These are phyloP conservation scores for Moesziomyces aphidis DNA, from an alignment of 1,284 basidiomycete genomes.

Conservation along the genomic window DNA sequence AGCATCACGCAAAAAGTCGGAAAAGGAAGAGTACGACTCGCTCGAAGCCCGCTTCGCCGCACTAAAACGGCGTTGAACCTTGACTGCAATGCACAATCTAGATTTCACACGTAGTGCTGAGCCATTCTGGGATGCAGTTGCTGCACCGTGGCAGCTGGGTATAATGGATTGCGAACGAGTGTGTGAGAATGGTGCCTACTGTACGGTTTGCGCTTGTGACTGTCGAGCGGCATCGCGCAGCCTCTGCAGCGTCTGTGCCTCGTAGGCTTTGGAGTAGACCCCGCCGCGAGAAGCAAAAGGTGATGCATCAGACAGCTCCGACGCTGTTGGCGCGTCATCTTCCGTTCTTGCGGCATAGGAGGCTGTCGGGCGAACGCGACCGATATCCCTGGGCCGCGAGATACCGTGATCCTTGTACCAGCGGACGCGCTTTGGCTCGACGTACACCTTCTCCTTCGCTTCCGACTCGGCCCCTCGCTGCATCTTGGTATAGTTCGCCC, in stretches of 20 bases:
- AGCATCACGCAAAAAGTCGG: constrained; percentile 22
- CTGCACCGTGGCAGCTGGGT: not conserved
- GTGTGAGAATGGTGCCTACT: not conserved
- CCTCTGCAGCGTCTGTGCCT: constrained; percentile 24
- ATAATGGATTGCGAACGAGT: not conserved
- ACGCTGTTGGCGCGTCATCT: not conserved
- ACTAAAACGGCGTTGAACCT: constrained; percentile 33
- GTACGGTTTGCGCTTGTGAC: constrained; percentile 20
- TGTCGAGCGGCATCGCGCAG: constrained; percentile 21
- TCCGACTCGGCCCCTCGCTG: constrained; percentile 9
- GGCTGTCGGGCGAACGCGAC: constrained; percentile 13
- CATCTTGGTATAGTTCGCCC: constrained; percentile 41
- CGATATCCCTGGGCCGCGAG: constrained; percentile 23
- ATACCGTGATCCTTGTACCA: constrained; percentile 35
- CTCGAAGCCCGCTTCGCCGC: constrained; percentile 51
- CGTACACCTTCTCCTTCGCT: constrained; percentile 30
- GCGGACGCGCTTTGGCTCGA: constrained; percentile 33
- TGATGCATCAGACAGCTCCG: not conserved
- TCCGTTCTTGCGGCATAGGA: not conserved
- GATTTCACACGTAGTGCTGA: not conserved
- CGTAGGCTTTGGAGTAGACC: constrained; percentile 35
- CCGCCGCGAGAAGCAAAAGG: not conserved
- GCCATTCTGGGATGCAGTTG: not conserved
- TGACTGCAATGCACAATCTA: not conserved
- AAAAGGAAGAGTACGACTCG: constrained; percentile 42